Percentiles rank a stretch among this genome's conserved stretches.
Evolutionary conservation across 306 rosid genomes (phyloP).

Genomic region (Cicer judaicum): DNA sequence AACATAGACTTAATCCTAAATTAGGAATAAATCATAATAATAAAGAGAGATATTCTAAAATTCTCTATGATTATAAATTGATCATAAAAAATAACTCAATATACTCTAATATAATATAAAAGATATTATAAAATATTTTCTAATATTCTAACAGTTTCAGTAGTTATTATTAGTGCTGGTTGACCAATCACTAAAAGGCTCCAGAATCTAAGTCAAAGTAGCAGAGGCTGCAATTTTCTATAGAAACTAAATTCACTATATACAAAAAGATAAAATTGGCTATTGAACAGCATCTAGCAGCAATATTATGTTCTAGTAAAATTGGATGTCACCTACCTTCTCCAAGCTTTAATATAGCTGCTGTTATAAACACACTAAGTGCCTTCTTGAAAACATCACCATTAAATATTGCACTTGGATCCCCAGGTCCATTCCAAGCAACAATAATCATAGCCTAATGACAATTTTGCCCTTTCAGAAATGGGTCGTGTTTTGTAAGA

Average conservation of each 20-base stretch:
- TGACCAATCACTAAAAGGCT: conserved; percentile 25
- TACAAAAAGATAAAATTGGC: conserved; percentile 21
- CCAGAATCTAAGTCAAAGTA: conserved; percentile 13
- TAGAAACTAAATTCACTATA: not conserved
- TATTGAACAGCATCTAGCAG: not conserved
- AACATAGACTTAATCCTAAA: no score
- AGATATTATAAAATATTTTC: no score
- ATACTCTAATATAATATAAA: no score
- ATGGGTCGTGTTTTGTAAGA: conserved; percentile 16
- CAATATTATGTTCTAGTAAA: conserved; percentile 1
- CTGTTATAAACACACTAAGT: conserved; percentile 87
- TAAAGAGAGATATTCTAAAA: no score
- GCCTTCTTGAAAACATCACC: conserved; percentile 85
- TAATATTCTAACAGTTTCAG: not conserved
- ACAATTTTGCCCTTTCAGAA: conserved; percentile 46
- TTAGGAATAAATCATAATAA: no score
- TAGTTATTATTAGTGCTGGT: not conserved
- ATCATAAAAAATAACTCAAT: no score
- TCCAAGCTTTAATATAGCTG: conserved; percentile 89
- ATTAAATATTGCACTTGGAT: conserved; percentile 67
- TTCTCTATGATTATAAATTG: no score
- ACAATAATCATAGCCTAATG: conserved; percentile 89
- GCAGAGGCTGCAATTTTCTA: not conserved
- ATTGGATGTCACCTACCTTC: conserved; percentile 63
- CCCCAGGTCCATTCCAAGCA: conserved; percentile 94